Conservation (phyloP, 768 basidiomycete species). For the Russula emetica region DNA sequence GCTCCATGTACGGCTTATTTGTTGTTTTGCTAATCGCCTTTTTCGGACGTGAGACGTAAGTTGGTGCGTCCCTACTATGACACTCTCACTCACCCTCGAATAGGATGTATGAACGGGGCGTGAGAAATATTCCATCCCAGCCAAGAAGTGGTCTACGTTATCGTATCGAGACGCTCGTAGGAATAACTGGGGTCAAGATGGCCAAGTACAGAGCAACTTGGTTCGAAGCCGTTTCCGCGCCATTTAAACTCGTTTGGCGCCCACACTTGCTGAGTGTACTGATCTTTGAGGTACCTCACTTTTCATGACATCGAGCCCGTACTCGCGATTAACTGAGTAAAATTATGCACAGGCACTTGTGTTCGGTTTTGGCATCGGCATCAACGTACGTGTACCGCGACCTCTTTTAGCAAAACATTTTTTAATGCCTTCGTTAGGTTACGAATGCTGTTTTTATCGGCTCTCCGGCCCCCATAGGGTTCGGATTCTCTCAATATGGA, state of each 20-base stretch:
- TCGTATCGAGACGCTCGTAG: slow-evolving; percentile 55
- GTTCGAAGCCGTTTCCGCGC: slow-evolving; percentile 42
- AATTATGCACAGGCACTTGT: slow-evolving; percentile 42
- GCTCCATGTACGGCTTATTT: slow-evolving; percentile 53
- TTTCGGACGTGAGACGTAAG: slow-evolving; percentile 65
- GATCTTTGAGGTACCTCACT: slow-evolving; percentile 34
- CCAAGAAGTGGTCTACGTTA: slow-evolving; percentile 39
- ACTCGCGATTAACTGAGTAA: slow-evolving; percentile 1
- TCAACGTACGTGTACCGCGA: slow-evolving; percentile 41
- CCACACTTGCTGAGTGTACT: slow-evolving; percentile 55
- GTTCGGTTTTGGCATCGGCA: slow-evolving; percentile 64
- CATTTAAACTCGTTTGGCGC: slow-evolving; percentile 55
- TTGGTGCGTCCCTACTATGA: neutral
- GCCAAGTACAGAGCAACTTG: slow-evolving; percentile 53
- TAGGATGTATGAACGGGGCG: slow-evolving; percentile 56
- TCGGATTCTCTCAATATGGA: slow-evolving; percentile 46
- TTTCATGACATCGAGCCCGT: neutral
- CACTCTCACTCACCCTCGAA: slow-evolving; percentile 7
- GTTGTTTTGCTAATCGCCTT: slow-evolving; percentile 55
- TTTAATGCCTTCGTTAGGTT: slow-evolving; percentile 37
- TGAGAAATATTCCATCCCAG: slow-evolving; percentile 39
- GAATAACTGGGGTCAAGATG: slow-evolving; percentile 58
- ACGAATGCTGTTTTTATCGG: slow-evolving; percentile 66
- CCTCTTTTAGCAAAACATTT: neutral
- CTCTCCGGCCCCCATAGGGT: slow-evolving; percentile 49